Conservation (phyloP, 169 alveolate species). For the Ichthyophthirius multifiliis region DNA sequence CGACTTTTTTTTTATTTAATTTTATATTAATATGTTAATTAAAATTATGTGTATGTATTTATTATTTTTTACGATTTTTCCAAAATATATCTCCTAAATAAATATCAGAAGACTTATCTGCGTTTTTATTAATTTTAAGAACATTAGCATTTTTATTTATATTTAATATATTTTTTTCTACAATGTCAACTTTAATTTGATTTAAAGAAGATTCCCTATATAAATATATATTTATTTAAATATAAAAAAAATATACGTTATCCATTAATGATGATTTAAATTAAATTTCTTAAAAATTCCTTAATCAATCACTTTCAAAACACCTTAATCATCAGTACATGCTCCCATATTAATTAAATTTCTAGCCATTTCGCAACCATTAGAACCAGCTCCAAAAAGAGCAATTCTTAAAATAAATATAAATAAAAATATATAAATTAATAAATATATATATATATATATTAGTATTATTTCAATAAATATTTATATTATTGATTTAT, state of each 20-base stretch:
- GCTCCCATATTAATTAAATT: neutral
- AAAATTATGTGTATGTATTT: neutral
- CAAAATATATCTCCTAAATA: neutral
- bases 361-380: slow-evolving; percentile 10
- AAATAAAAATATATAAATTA: neutral
- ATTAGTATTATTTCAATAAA: neutral
- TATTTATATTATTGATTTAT: neutral
- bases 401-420: neutral
- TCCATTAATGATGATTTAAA: neutral
- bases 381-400: slow-evolving; percentile 5
- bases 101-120: neutral
- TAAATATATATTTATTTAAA: neutral
- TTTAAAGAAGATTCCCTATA: neutral
- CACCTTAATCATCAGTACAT: neutral
- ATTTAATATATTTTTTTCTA: neutral
- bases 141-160: neutral
- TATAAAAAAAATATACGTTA: neutral
- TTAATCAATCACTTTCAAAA: neutral
- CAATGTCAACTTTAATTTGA: neutral
- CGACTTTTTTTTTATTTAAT: neutral
- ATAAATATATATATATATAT: neutral
- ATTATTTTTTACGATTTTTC: neutral
- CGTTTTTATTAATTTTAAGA: neutral
- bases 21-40: neutral
- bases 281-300: neutral